phyloP scores from a whole-genome alignment of 2,329 filamentous ascomycete genomes.

The Fusarium oligoseptatum region DNA sequence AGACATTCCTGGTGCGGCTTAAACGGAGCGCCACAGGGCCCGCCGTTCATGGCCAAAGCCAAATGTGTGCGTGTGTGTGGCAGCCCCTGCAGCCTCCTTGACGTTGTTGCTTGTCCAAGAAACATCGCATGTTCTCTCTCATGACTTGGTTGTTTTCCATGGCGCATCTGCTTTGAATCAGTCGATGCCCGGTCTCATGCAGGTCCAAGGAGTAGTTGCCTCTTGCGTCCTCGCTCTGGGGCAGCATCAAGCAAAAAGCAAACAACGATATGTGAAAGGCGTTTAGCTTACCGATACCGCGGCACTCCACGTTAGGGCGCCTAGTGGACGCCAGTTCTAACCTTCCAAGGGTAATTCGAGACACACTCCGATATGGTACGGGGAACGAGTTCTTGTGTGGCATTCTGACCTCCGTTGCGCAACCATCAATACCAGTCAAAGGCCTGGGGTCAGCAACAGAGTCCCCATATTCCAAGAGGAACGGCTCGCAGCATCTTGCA shows the following conservation, averaged over 20 bases:
- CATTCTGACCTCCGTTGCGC: neutral
- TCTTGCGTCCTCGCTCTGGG: slow-evolving; percentile 6
- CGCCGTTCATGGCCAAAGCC: slow-evolving; percentile 40
- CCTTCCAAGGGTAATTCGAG: slow-evolving; percentile 6
- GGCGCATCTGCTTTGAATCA: slow-evolving; percentile 33
- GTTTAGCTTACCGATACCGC: slow-evolving; percentile 27
- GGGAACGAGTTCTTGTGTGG: neutral
- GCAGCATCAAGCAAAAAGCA: neutral
- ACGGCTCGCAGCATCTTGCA: slow-evolving; percentile 9
- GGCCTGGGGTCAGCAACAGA: neutral
- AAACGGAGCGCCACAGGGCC: slow-evolving; percentile 40
- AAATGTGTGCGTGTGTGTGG: slow-evolving; percentile 35
- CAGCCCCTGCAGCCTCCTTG: slow-evolving; percentile 42
- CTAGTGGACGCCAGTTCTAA: slow-evolving; percentile 3
- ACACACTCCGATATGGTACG: slow-evolving; percentile 12
- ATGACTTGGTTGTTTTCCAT: slow-evolving; percentile 36
- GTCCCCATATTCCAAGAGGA: neutral
- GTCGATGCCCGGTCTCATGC: slow-evolving; percentile 19
- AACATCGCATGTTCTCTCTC: slow-evolving; percentile 33
- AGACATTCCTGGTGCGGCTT: slow-evolving; percentile 29
- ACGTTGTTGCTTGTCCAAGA: slow-evolving; percentile 17
- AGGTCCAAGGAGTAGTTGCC: slow-evolving; percentile 6
- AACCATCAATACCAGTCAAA: neutral
- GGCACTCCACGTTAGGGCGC: slow-evolving; percentile 15
- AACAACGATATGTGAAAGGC: neutral